phyloP scores from a whole-genome alignment of 2,329 filamentous ascomycete species.

The Fusarium lateritium region DNA sequence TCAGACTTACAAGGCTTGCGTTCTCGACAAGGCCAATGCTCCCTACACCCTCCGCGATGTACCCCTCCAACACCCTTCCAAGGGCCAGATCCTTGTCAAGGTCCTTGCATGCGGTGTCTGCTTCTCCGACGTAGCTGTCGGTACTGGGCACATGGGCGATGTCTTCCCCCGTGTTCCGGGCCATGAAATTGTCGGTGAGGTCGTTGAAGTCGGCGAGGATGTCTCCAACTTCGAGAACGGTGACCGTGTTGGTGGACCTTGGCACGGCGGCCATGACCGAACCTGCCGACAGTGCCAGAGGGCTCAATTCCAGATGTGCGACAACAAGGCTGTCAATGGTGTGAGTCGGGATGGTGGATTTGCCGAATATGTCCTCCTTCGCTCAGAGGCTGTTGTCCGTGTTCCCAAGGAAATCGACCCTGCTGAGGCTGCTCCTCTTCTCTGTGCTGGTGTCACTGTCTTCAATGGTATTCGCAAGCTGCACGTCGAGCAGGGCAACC shows the following conservation, averaged over 20 bases:
- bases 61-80: constrained; percentile 68
- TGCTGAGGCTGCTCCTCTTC: constrained; percentile 69
- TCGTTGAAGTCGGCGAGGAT: constrained; percentile 71
- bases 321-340: constrained; percentile 74
- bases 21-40: constrained; percentile 67
- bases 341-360: constrained; percentile 77
- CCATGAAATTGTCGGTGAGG: constrained; percentile 79
- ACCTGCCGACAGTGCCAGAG: constrained; percentile 74
- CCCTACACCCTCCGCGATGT: constrained; percentile 73
- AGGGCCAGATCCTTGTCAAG: constrained; percentile 77
- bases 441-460: constrained; percentile 76
- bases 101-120: constrained; percentile 81
- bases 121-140: constrained; percentile 70
- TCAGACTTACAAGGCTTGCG: constrained; percentile 76
- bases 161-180: constrained; percentile 75
- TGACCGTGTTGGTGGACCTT: constrained; percentile 72
- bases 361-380: constrained; percentile 73
- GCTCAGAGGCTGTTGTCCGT: constrained; percentile 71
- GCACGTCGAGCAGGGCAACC: constrained; percentile 65
- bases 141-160: constrained; percentile 66
- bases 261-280: constrained; percentile 69
- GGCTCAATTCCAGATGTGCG: constrained; percentile 78
- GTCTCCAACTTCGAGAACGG: constrained; percentile 73
- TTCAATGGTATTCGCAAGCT: constrained; percentile 72
- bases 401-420: constrained; percentile 68